Evolutionary conservation across 2,329 filamentous ascomycete species (phyloP).

Genomic region (Paradendryphiella salina): DNA sequence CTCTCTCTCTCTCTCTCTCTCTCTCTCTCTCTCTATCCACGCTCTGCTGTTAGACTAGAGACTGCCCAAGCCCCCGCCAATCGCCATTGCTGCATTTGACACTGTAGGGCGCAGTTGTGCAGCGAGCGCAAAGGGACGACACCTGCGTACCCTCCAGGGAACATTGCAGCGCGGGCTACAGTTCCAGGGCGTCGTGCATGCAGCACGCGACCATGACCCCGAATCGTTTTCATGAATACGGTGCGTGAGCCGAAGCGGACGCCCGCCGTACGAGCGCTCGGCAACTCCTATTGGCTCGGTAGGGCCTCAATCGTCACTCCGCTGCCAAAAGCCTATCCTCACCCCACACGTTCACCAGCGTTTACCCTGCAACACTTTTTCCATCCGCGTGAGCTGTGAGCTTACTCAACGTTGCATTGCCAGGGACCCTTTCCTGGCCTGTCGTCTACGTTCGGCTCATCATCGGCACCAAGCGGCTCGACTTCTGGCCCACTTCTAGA

Average conservation of each 20-base stretch:
- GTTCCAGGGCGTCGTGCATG: not conserved
- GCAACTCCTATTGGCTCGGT: conserved; percentile 21
- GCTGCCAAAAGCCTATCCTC: not conserved
- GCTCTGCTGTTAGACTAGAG: not conserved
- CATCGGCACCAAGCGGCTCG: conserved; percentile 6
- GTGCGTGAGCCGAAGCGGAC: conserved; percentile 9
- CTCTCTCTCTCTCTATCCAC: not conserved
- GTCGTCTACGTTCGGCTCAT: conserved; percentile 1
- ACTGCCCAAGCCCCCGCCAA: not conserved
- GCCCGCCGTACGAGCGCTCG: conserved; percentile 5
- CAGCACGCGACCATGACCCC: conserved; percentile 13
- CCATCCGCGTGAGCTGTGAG: not conserved
- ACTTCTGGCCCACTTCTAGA: conserved; percentile 19
- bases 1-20: not conserved
- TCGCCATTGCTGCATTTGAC: conserved; percentile 8
- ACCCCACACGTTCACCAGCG: conserved; percentile 13
- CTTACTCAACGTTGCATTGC: not conserved
- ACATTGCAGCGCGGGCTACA: not conserved
- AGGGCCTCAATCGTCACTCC: not conserved
- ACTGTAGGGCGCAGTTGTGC: conserved; percentile 7
- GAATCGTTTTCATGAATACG: conserved; percentile 11
- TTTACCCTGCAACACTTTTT: not conserved
- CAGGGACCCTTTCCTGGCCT: not conserved
- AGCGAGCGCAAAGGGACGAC: not conserved
- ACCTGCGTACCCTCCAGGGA: too few relatives aligned